Base-by-base conservation (phyloP, 345 rosid species). In the Bruguiera sexangula region DNA sequence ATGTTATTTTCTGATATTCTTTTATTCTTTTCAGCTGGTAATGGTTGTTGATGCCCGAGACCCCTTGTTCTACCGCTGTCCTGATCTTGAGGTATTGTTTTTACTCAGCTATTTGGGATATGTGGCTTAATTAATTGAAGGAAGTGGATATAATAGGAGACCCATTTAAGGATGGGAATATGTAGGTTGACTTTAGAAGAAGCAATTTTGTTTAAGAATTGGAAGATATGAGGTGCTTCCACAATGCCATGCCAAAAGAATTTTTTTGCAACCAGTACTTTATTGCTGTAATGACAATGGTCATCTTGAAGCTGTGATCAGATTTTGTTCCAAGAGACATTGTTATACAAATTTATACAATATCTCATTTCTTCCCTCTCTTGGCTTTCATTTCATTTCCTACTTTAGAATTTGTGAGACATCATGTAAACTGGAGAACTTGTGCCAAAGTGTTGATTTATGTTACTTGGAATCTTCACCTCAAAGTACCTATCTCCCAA, bases 21-120 rank as follows among this genome's bases (percentile, higher is more conserved):
- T 71, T 62, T 20, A 29, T 73, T 60, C 34, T 54, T 70, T 80
- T 72, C 87, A 94, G 97, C 83, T 94, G 53, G 98, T 92, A 67
- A 94, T 94, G 97, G 97, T 92, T 67, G 97, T 95, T 82, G 99
- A 92, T 85, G 96, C 96, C 53, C 82, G 97, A 71, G 89, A 95
- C 72, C 97, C 97, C 6, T 75, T 95, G 53, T 95, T 95, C 75
- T 90, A 92, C 64, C 89, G 86, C 27, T 92, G 99, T 71, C 93
- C 93, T 50, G 97, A 95, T 82, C 93, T 92, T 73, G 97, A 95
- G 96, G 99, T 92, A 87, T 67, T 64, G 8, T 37, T 48, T 21
- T 70, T 24, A 13, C 36, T 61, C 63, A 46, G 56, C 31, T 66
- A 50, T 63, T 63, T 61, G 22, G 22, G 60, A 43, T 27, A 62